Base-by-base conservation (phyloP, 805 yeast species). In the Hanseniaspora meyeri region DNA sequence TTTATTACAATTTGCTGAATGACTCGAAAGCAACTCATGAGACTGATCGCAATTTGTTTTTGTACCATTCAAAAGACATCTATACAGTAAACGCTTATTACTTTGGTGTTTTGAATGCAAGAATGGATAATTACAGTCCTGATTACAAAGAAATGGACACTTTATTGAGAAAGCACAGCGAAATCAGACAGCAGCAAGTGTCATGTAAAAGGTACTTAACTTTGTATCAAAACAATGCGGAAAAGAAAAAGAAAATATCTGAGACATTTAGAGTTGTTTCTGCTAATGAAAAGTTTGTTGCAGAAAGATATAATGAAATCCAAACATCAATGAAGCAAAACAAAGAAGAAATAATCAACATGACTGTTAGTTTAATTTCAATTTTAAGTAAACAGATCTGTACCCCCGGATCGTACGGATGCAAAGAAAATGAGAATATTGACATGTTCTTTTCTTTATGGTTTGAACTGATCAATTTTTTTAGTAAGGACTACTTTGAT, bases 401-500 rank as follows among this genome's bases (percentile, higher is more conserved):
- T 10, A 14, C 29, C 16, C 10, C 10, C n/a, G 12, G 12, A 1
- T 37, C 8, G 2, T 9, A 40, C 14, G 29, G 29, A 2, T 40
- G 45, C 39, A 37, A 45, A 12, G 40, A 52, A 45, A 19, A 29
- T 1, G 49, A 46, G 19, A 46, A n/a, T 31, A 52, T 37, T 46
- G 56, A 52, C 32, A 45, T 34, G 24, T 52, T 52, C 36, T 52
- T 52, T 46, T 45, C 56, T 17, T 10, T 52, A 14, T 52, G 56
- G 56, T 52, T 52, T 52, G 50, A 49, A 10, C 31, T 52, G n/a
- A 52, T 52, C 5, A 17, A 43, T 27, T 52, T 45, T 29, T 38
- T 52, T 12, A 36, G 39, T 11, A 52, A 31, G 11, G 56, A 45
- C 31, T 19, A 34, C 20, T 52, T 45, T 52, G 56, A 52, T 20